Base-by-base conservation (phyloP, 257 asterid species). In the Solanum ossicruentum region DNA sequence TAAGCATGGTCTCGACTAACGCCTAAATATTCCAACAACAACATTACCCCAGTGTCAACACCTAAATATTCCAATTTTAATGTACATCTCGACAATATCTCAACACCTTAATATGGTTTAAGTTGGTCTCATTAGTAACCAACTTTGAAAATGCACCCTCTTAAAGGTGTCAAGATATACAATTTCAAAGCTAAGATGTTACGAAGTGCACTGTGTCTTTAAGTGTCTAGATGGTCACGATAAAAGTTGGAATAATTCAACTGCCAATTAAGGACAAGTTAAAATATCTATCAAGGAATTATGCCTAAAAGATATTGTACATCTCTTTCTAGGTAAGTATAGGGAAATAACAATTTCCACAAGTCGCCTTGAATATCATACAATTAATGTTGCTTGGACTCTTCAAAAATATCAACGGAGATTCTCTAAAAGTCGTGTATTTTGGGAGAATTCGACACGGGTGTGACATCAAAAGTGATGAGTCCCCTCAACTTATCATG, bases 1-100 rank as follows among this genome's bases (percentile, higher is more conserved):
- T 61, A 61, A 21, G 6, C 1, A 0, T 61, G 7, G 1, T 23
- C 0, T 61, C 5, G 1, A 61, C 10, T 0, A 12, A 61, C 2
- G 20, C 18, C 2, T 57, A 57, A 57, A 57, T 2, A 58, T 20
- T 58, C n/a, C 3, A 20, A 58, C n/a, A n/a, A n/a, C n/a, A n/a
- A n/a, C n/a, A n/a, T n/a, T n/a, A n/a, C n/a, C n/a, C n/a, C n/a
- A n/a, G n/a, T n/a, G n/a, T n/a, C n/a, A 12, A 61, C 2, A 21
- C 18, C 2, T 57, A 57, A 57, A 57, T 2, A 58, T 20, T 58
- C n/a, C 3, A 20, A 58, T 58, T 1, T 57, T 61, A 23, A 61
- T 21, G 18, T 20, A 58, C 13, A 0, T 11, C 18, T 61, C 11
- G 17, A 61, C 17, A 28, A 2, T 28, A 11, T 1, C 18, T 0